These are phyloP conservation scores for Colletotrichum tabaci DNA, from an alignment of 2,329 filamentous ascomycete genomes.

Conservation along the genomic window DNA sequence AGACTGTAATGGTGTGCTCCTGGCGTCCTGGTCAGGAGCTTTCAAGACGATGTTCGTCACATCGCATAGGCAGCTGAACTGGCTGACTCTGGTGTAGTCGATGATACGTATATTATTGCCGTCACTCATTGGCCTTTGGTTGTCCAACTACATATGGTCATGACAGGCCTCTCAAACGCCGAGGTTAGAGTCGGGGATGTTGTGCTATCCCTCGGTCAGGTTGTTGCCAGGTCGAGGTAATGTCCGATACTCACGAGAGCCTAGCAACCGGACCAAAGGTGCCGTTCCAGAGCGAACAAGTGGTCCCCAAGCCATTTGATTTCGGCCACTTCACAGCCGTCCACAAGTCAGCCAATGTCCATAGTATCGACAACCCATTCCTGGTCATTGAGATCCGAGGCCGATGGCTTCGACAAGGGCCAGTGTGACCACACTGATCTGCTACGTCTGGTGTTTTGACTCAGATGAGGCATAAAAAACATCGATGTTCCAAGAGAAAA, in stretches of 20 bases:
- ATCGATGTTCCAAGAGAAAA: no score
- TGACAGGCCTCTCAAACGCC: not conserved
- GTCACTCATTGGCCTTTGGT: not conserved
- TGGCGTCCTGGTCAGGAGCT: not conserved
- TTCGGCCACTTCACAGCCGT: not conserved
- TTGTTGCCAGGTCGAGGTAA: no score
- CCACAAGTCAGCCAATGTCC: not conserved
- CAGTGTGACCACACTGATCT: no score
- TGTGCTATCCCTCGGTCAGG: not conserved
- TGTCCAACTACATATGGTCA: not conserved
- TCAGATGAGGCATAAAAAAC: not conserved
- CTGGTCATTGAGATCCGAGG: not conserved
- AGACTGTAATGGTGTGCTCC: not conserved
- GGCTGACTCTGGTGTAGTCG: not conserved
- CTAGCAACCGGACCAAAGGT: not conserved
- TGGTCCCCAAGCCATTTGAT: not conserved
- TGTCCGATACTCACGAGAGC: not conserved
- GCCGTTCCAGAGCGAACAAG: not conserved
- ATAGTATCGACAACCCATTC: not conserved
- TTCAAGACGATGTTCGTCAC: slow-evolving; percentile 1
- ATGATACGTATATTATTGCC: not conserved
- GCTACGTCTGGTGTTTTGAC: not conserved
- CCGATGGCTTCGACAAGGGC: not conserved
- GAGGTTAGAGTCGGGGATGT: no score
- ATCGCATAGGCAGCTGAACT: not conserved